Percentiles rank a stretch among this genome's conserved stretches.
phyloP scores from a whole-genome alignment of 352 stramenopile genomes.

The Peronospora tabacina region DNA sequence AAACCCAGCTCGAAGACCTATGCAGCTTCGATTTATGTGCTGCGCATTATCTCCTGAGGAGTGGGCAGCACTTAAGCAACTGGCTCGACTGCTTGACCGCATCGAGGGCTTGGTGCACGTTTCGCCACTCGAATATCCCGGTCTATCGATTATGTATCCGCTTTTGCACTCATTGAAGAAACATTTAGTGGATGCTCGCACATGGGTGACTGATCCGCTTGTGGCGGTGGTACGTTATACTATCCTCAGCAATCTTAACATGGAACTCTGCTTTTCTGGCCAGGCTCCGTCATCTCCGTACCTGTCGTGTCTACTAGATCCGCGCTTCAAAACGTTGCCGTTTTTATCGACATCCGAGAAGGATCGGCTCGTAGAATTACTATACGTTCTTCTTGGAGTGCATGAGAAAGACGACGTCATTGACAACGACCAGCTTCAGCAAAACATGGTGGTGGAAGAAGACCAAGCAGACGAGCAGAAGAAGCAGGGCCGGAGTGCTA shows the following conservation, averaged over 20 bases:
- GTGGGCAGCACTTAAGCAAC: constrained; percentile 62
- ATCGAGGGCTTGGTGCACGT: constrained; percentile 65
- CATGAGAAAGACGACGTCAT: constrained; percentile 31
- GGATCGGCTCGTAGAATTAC: constrained; percentile 43
- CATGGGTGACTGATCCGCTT: constrained; percentile 56
- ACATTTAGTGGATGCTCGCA: constrained; percentile 49
- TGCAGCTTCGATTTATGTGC: constrained; percentile 74
- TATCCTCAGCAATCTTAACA: constrained; percentile 42
- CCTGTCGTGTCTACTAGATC: constrained; percentile 59
- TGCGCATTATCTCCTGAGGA: constrained; percentile 62
- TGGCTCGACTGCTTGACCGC: constrained; percentile 51
- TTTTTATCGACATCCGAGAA: constrained; percentile 54
- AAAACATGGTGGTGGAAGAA: constrained; percentile 3
- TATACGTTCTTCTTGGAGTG: constrained; percentile 42
- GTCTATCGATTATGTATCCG: constrained; percentile 60
- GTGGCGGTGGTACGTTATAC: constrained; percentile 53
- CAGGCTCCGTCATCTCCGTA: constrained; percentile 49
- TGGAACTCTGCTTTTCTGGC: constrained; percentile 46
- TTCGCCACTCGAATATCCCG: constrained; percentile 53
- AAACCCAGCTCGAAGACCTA: constrained; percentile 55
- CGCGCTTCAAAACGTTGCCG: constrained; percentile 64
- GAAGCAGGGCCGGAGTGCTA: constrained; percentile 18
- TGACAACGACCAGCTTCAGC: constrained; percentile 13
- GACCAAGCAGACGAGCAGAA: constrained; percentile 23
- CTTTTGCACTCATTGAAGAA: constrained; percentile 66